Evolutionary conservation across 176 grass and related monocot genomes (phyloP), one percentile per base, ranked within the genome.

Genomic region (Oryza longistaminata): DNA sequence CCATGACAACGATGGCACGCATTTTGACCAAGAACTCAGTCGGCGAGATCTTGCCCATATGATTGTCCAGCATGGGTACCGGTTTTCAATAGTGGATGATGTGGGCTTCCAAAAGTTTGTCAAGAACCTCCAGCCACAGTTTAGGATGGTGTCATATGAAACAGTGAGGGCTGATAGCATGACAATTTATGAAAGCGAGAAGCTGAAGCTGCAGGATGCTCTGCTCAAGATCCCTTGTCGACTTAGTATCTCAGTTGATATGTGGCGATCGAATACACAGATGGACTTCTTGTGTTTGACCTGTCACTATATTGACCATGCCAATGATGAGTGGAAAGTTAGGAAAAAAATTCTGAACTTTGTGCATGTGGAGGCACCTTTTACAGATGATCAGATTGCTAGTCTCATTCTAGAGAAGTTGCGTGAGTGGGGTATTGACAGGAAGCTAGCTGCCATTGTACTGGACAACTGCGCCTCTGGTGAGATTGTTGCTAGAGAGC

Each of bases 21-120:
- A 91, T 31, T 99, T 96, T 27, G 87, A 99, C 85, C 96, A 99
- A 73, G 93, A 99, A 62, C 81, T 90, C 46, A 99, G 96, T 78
- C 89, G 89, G 24, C 88, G 62, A 34, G 96, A 99, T 52, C 85
- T 99, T 74, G 90, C 87, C 37, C 85, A 88, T 58, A 99, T 99
- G 96, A 92, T 99, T 81, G 93, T 99, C 12, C 87, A 90, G 78
- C 96, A 99, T 75, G 96, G 96, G 11, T 99, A 99, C 86, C 96
- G 70, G 11, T 96, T 99, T 78, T 90, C 87, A 13, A 94, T 99
- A 22, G 93, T 99, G 27, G 87, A 99, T 89, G 91, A 99, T 87
- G 74, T 76, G 64, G 96, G 96, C 33, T 99, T 99, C 75, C 89
- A 89, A 61, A 95, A 85, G 70, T 96, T 99, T 39, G 84, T 99